A percentile compares a stretch with the other conserved stretches of the same genome.
These are phyloP conservation scores for Solanum neorickii DNA, from an alignment of 257 asterid genomes.

Conservation along the genomic window DNA sequence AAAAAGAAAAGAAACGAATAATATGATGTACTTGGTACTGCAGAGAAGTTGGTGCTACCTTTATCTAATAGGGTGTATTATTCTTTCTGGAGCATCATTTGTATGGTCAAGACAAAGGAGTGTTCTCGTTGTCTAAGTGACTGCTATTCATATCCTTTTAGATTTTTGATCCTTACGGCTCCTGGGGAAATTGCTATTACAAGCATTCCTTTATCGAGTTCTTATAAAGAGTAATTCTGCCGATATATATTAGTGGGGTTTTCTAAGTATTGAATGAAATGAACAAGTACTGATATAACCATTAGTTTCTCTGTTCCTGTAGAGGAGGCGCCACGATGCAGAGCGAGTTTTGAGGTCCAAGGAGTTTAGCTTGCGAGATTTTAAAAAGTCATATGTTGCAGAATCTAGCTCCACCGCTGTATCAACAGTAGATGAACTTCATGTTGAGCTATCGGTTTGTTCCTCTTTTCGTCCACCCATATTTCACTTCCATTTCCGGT, in stretches of 20 bases:
- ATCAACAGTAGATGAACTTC: conserved; percentile 61
- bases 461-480: conserved; percentile 2
- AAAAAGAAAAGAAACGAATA: neutral
- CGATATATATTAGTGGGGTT: neutral
- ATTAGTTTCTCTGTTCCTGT: conserved; percentile 8
- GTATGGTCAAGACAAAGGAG: neutral
- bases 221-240: neutral
- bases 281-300: neutral
- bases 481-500: neutral
- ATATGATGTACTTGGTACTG: neutral
- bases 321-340: conserved; percentile 40
- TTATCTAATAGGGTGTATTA: neutral
- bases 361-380: conserved; percentile 47
- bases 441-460: conserved; percentile 59
- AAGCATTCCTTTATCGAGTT: neutral
- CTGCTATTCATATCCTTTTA: neutral
- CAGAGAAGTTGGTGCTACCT: neutral
- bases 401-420: conserved; percentile 42
- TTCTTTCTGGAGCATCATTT: neutral
- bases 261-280: neutral
- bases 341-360: conserved; percentile 44
- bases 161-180: neutral
- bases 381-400: conserved; percentile 35
- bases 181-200: neutral
- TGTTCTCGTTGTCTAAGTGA: neutral